Percentiles rank a stretch among this genome's conserved stretches.
These are phyloP conservation scores for Beauveria sp. DNA, from an alignment of 2,329 filamentous ascomycete species.

Conservation along the genomic window DNA sequence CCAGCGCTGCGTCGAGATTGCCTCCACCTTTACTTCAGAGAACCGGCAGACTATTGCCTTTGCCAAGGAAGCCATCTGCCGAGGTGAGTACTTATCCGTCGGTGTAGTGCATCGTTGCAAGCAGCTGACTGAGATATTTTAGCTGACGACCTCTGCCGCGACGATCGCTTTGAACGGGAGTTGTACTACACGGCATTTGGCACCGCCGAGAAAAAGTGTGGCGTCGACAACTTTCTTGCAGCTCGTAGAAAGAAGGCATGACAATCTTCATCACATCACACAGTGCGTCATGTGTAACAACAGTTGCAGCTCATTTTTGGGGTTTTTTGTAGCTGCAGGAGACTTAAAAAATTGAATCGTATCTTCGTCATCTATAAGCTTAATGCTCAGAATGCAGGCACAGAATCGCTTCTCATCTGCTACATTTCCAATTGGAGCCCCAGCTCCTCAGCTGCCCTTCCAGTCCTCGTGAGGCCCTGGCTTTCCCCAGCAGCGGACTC, in stretches of 20 bases:
- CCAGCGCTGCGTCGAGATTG: neutral
- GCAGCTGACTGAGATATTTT: neutral
- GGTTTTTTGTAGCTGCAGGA: neutral
- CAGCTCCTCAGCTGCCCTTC: conserved; percentile 15
- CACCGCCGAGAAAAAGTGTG: conserved; percentile 1
- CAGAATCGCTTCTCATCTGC: neutral
- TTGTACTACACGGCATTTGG: conserved; percentile 8
- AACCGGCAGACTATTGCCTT: conserved; percentile 2
- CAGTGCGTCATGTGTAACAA: neutral
- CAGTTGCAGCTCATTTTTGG: neutral
- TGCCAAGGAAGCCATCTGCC: conserved; percentile 10
- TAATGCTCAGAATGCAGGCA: neutral
- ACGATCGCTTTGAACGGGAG: conserved; percentile 7
- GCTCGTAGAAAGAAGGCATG: conserved; percentile 2
- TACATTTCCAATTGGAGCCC: conserved; percentile 17
- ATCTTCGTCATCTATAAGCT: neutral
- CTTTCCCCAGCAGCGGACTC: conserved; percentile 13
- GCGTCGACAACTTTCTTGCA: conserved; percentile 3
- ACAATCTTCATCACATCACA: neutral
- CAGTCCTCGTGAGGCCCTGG: conserved; percentile 4
- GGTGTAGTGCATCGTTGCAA: neutral
- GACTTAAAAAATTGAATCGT: neutral
- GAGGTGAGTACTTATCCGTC: neutral
- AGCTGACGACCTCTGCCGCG: conserved; percentile 9
- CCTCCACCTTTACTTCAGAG: neutral